Evolutionary conservation across 1,139 yeast species (phyloP).

Genomic region (Lodderomyces beijingensis): DNA sequence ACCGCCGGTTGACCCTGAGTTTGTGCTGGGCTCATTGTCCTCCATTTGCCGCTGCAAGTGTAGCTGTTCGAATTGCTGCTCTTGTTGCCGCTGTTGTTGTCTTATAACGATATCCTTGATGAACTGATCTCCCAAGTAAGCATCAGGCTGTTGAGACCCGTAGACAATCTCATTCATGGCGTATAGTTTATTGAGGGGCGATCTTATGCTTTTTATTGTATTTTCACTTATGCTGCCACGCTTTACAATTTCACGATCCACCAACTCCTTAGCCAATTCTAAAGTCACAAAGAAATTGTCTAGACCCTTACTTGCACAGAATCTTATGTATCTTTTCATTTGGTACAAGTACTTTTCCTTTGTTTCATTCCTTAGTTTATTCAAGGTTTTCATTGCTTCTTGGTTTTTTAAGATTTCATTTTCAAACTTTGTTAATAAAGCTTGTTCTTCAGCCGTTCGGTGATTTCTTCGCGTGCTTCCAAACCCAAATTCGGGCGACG

Average conservation of each 20-base stretch:
- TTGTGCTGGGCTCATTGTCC: not conserved
- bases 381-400: constrained; percentile 6
- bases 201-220: constrained; percentile 10
- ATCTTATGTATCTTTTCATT: constrained; percentile 9
- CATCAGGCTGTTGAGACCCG: constrained; percentile 8
- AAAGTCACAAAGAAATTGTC: constrained; percentile 10
- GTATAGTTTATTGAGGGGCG: constrained; percentile 10
- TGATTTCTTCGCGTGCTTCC: not conserved
- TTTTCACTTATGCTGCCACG: constrained; percentile 10
- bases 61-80: not conserved
- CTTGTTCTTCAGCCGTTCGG: constrained; percentile 2
- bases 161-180: constrained; percentile 12
- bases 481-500: constrained; percentile 1
- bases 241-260: constrained; percentile 6
- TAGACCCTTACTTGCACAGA: constrained; percentile 12
- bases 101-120: constrained; percentile 8
- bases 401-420: constrained; percentile 9
- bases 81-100: not conserved
- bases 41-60: not conserved
- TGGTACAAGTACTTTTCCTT: constrained; percentile 11
- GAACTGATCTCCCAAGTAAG: constrained; percentile 9
- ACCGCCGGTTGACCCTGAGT: not conserved
- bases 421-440: constrained; percentile 10
- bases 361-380: constrained; percentile 8
- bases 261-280: constrained; percentile 9